A percentile compares a stretch with the other conserved stretches of the same genome.
Evolutionary conservation across 2,329 filamentous ascomycete genomes (phyloP).

Genomic region (Xylariaceae sp.): DNA sequence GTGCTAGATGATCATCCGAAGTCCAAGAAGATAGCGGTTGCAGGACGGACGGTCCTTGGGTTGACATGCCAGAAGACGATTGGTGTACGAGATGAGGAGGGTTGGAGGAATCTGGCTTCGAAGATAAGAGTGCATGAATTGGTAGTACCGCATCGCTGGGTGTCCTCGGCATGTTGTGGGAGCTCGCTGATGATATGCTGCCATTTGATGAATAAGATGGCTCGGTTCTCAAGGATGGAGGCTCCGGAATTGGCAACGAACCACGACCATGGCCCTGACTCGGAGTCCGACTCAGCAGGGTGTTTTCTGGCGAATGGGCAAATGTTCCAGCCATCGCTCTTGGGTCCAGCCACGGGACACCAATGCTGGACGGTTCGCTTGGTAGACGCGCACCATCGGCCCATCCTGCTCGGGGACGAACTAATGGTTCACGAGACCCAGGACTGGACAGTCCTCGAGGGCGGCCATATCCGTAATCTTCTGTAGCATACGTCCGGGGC

Average conservation of each 20-base stretch:
- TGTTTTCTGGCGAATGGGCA: slow-evolving; percentile 22
- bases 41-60: neutral
- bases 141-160: slow-evolving; percentile 48
- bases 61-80: neutral
- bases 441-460: slow-evolving; percentile 25
- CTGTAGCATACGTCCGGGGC: slow-evolving; percentile 35
- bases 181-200: slow-evolving; percentile 38
- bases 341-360: slow-evolving; percentile 22
- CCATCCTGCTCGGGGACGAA: slow-evolving; percentile 16
- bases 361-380: slow-evolving; percentile 10
- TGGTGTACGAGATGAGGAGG: slow-evolving; percentile 10
- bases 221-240: slow-evolving; percentile 41
- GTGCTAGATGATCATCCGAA: slow-evolving; percentile 10
- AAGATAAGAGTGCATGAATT: slow-evolving; percentile 49
- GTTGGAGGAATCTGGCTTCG: slow-evolving; percentile 27
- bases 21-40: neutral
- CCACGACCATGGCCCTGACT: slow-evolving; percentile 16
- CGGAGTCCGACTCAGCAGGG: slow-evolving; percentile 14
- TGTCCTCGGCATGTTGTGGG: slow-evolving; percentile 37
- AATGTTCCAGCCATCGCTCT: slow-evolving; percentile 12
- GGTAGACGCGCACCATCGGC: slow-evolving; percentile 15
- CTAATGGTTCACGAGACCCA: slow-evolving; percentile 22
- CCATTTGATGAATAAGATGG: slow-evolving; percentile 19
- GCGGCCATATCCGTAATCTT: slow-evolving; percentile 20
- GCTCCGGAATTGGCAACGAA: slow-evolving; percentile 25